Evolutionary conservation across 176 grass and related monocot species (phyloP).

Genomic region (Alloteropsis semialata): DNA sequence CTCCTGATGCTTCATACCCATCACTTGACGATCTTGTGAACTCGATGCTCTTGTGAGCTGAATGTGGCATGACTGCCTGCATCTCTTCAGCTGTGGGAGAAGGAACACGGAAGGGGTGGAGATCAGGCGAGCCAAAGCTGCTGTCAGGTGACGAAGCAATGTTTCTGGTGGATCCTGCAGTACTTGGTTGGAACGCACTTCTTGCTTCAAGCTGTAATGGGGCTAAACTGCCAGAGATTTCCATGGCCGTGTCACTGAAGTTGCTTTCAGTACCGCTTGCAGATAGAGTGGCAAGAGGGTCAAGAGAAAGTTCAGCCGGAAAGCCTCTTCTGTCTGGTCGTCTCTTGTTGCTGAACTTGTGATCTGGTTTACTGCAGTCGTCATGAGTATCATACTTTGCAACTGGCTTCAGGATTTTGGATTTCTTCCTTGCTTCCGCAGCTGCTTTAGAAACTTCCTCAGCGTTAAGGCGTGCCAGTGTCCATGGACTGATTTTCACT

Average conservation of each 20-base stretch:
- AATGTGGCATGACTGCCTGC: conserved; percentile 13
- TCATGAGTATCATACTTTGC: conserved; percentile 38
- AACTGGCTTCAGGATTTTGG: conserved; percentile 78
- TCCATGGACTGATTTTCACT: conserved; percentile 96
- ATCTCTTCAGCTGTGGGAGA: conserved; percentile 72
- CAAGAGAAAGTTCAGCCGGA: conserved; percentile 62
- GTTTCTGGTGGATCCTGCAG: conserved; percentile 47
- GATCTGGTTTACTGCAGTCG: conserved; percentile 30
- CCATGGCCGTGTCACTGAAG: conserved; percentile 41
- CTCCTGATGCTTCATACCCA: conserved; percentile 92
- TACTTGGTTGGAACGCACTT: conserved; percentile 70
- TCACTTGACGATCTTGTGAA: conserved; percentile 83
- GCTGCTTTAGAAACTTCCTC: conserved; percentile 98
- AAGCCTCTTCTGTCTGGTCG: conserved; percentile 45
- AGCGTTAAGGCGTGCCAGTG: conserved; percentile 87
- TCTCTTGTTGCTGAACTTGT: conserved; percentile 32
- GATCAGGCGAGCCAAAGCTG: conserved; percentile 89
- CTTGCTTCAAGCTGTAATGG: conserved; percentile 91
- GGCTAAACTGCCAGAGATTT: conserved; percentile 63
- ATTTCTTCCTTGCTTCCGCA: conserved; percentile 79
- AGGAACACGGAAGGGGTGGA: conserved; percentile 77
- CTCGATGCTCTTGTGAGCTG: conserved; percentile 47
- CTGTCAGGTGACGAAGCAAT: conserved; percentile 79
- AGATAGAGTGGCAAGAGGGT: conserved; percentile 73
- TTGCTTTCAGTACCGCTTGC: conserved; percentile 58